phyloP scores from a whole-genome alignment of 352 stramenopile genomes.

The Globisporangium nagaii region DNA sequence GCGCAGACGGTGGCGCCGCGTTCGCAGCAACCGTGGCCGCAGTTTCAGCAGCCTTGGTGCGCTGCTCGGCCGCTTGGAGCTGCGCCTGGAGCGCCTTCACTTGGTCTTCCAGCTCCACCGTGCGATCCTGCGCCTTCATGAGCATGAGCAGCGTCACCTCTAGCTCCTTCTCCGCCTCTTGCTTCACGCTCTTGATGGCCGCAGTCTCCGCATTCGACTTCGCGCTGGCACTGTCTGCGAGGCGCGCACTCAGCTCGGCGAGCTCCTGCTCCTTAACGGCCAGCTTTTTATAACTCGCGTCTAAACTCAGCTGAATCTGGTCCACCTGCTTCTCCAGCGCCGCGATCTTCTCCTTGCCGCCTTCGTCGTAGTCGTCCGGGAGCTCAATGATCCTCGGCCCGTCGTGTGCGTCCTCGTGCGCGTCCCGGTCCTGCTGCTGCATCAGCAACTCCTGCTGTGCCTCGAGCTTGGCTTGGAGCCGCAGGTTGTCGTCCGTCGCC shows the following conservation, averaged over 20 bases:
- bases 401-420: not conserved
- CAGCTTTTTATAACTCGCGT: constrained; percentile 5
- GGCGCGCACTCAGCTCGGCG: constrained; percentile 15
- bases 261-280: constrained; percentile 24
- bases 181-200: constrained; percentile 10
- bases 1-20: not conserved
- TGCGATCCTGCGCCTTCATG: constrained; percentile 21
- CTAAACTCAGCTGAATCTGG: constrained; percentile 9
- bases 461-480: constrained; percentile 20
- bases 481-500: constrained; percentile 46
- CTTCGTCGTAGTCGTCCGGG: constrained; percentile 7
- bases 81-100: constrained; percentile 40
- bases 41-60: constrained; percentile 3
- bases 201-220: not conserved
- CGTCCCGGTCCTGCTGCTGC: constrained; percentile 1
- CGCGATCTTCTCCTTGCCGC: constrained; percentile 5
- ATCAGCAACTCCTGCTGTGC: not conserved
- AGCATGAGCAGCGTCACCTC: constrained; percentile 13
- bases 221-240: constrained; percentile 9
- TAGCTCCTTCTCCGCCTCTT: constrained; percentile 19
- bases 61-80: constrained; percentile 22
- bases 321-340: constrained; percentile 21
- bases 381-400: constrained; percentile 18
- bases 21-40: not conserved
- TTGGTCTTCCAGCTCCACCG: constrained; percentile 19